Conservation (phyloP, 2,329 filamentous ascomycete genomes). For the Leptodontidium sp. region DNA sequence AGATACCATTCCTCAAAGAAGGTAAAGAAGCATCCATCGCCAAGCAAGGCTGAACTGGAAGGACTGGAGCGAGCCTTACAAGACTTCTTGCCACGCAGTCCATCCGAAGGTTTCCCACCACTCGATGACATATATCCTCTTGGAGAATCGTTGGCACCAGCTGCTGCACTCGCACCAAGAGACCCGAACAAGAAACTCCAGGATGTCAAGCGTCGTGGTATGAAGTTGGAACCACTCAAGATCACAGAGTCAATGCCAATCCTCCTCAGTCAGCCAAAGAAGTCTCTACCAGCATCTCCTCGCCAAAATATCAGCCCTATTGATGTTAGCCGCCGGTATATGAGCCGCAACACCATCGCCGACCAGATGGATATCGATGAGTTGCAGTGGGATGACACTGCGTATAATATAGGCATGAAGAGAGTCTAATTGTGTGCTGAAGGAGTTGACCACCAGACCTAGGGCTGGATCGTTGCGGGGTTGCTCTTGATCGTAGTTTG, state of each 20-base stretch:
- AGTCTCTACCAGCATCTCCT: background rate
- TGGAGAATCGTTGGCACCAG: conserved; percentile 4
- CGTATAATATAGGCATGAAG: conserved; percentile 36
- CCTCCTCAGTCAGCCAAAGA: background rate
- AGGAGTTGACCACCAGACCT: background rate
- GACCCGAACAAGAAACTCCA: conserved; percentile 28
- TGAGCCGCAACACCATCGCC: conserved; percentile 24
- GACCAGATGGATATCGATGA: conserved; percentile 41
- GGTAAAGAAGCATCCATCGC: conserved; percentile 42
- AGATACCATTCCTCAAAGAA: conserved; percentile 22
- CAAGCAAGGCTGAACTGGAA: conserved; percentile 41
- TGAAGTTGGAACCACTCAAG: conserved; percentile 10
- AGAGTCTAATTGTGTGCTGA: conserved; percentile 6
- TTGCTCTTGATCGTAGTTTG: background rate
- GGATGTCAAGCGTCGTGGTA: conserved; percentile 12
- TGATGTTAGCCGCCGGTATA: conserved; percentile 14
- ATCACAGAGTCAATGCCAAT: conserved; percentile 23
- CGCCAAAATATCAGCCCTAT: background rate
- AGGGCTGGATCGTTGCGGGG: background rate
- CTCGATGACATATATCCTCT: conserved; percentile 30
- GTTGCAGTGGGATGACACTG: conserved; percentile 38
- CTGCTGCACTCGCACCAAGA: conserved; percentile 26
- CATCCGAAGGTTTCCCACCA: background rate
- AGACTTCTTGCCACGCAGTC: conserved; percentile 16
- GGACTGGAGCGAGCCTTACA: conserved; percentile 29